These are phyloP conservation scores for Parafenestella ontariensis DNA, from an alignment of 2,329 filamentous ascomycete genomes.

Conservation along the genomic window DNA sequence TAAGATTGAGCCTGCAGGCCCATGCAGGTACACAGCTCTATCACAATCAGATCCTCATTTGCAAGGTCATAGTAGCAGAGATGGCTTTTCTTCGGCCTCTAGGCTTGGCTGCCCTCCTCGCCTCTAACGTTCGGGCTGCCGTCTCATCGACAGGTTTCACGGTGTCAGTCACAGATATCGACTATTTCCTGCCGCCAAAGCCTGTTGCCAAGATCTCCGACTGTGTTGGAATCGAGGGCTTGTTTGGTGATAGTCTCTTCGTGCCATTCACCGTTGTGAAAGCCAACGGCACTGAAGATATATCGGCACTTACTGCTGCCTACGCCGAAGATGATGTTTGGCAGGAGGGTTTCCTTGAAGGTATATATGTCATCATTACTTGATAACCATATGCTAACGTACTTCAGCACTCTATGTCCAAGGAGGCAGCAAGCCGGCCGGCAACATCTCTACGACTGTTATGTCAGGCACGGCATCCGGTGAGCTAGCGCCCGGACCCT, in stretches of 20 bases:
- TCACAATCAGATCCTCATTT: background rate
- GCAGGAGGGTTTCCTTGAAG: conserved; percentile 49
- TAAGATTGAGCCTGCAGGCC: background rate
- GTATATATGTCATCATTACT: conserved; percentile 15
- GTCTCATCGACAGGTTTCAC: conserved; percentile 50
- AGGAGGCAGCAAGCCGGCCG: conserved; percentile 29
- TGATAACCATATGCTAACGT: conserved; percentile 33
- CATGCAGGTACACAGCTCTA: background rate
- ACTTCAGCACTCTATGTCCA: conserved; percentile 31
- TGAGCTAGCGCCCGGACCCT: conserved; percentile 55
- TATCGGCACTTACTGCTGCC: conserved; percentile 18
- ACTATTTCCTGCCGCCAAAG: conserved; percentile 52
- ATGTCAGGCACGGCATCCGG: conserved; percentile 23
- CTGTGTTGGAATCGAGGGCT: conserved; percentile 23
- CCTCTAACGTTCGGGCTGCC: conserved; percentile 19
- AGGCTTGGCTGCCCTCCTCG: conserved; percentile 9
- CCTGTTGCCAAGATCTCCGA: conserved; percentile 43
- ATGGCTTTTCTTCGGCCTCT: conserved; percentile 18
- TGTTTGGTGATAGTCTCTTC: conserved; percentile 31
- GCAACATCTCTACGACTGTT: conserved; percentile 25
- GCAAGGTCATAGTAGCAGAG: background rate
- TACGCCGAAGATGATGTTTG: conserved; percentile 53
- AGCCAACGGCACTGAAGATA: conserved; percentile 16
- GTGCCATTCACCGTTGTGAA: conserved; percentile 51
- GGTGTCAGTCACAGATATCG: conserved; percentile 47